phyloP scores from a whole-genome alignment of 768 basidiomycete species.

The Mycena vulgaris region DNA sequence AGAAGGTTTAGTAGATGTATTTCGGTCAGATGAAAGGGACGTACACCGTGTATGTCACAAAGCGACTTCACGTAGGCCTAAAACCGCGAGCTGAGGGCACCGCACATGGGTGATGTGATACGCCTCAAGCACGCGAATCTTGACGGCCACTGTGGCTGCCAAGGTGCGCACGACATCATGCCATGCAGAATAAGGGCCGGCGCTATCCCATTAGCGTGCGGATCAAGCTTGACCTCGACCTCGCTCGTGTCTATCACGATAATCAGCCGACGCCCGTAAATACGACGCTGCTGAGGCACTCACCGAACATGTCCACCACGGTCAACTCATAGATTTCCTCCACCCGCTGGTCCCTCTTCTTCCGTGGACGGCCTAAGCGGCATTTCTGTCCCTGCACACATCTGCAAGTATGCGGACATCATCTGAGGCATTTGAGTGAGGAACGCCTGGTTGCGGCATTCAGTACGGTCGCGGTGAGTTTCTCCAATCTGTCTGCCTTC shows the following conservation, averaged over 20 bases:
- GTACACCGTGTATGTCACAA: not conserved
- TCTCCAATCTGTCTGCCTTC: not conserved
- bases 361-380: not conserved
- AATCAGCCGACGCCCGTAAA: not conserved
- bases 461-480: not conserved
- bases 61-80: not conserved
- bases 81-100: not conserved
- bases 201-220: not conserved
- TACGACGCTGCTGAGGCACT: not conserved
- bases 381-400: not conserved
- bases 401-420: slow-evolving; percentile 3
- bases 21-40: not conserved
- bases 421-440: not conserved
- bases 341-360: slow-evolving; percentile 37
- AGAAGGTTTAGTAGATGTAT: not conserved
- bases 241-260: not conserved
- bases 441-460: not conserved
- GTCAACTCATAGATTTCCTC: not conserved
- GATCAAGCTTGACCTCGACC: not conserved
- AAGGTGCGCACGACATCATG: slow-evolving; percentile 26
- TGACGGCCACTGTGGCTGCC: slow-evolving; percentile 20
- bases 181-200: not conserved
- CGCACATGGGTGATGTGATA: too few species aligned
- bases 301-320: not conserved
- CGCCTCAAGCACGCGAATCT: slow-evolving; percentile 15